Evolutionary conservation across 2,329 filamentous ascomycete genomes (phyloP), one percentile per base, ranked within the genome.

Genomic region (Colletotrichum shisoi): DNA sequence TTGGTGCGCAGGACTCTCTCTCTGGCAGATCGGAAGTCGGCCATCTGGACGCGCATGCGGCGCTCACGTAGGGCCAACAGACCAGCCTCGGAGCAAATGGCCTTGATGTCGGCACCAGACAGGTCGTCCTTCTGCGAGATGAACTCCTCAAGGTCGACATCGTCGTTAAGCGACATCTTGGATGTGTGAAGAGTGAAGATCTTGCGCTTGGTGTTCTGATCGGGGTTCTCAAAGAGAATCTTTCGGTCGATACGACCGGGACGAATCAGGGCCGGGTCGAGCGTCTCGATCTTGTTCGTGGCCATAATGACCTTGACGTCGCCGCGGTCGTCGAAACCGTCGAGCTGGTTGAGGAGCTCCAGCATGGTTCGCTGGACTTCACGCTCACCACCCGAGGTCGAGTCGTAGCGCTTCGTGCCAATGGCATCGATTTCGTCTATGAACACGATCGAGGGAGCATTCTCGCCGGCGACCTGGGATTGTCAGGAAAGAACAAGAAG

Each of bases 291-390:
- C 87, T 99, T 99, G 89, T 99, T 99, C 72, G 95, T 99, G 13
- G 95, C 96, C 94, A 99, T 98, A 79, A 99, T 94, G 69, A 99
- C 95, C 84, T 99, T 99, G 80, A 99, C 94, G 77, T 99, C 95
- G 73, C 95, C 96, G 69, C 95, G 92, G 79, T 99, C 96, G 76
- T 99, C 95, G 81, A 99, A 99, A 74, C 95, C 95, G 77, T 99
- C 95, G 9, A 99, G 89, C 82, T 99, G 95, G 81, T 99, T 99
- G 48, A 99, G 89, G 62, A 99, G 87, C 77, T 99, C 95, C 79
- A 99, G 83, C 95, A 99, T 99, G 56, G 95, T 99, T 78, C 95
- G 90, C 82, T 99, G 95, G 45, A 99, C 93, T 79, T 99, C 95
- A 72, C 94, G 91, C 79, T 99, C 95, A 77, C 96, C 95, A 70